A percentile compares a stretch with the other conserved stretches of the same genome.
Conservation (phyloP, 768 basidiomycete genomes). For the Russula emetica region DNA sequence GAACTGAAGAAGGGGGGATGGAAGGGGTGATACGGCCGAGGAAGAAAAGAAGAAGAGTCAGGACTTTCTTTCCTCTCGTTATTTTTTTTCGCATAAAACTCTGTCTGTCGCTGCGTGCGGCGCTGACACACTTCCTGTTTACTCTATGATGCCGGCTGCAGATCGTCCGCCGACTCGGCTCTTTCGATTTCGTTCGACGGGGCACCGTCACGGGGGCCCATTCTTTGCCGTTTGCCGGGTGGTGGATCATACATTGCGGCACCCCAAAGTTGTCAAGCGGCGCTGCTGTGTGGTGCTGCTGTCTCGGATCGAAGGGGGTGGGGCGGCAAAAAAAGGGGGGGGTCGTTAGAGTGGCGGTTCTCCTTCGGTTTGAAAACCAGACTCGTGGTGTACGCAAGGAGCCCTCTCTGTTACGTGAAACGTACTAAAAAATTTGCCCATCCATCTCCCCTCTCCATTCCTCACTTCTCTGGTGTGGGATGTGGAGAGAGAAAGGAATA, state of each 20-base stretch:
- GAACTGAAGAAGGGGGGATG: too few species aligned
- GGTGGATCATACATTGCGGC: not conserved
- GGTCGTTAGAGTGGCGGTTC: not conserved
- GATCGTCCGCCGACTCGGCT: not conserved
- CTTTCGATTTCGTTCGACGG: not conserved
- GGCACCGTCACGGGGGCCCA: too few species aligned
- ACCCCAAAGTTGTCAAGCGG: slow-evolving; percentile 10
- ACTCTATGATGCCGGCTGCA: not conserved
- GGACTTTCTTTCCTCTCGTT: too few species aligned
- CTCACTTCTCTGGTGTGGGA: too few species aligned
- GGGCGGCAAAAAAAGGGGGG: not conserved
- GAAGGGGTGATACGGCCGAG: too few species aligned
- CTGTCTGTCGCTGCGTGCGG: too few species aligned
- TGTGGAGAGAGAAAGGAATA: too few species aligned
- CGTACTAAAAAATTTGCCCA: not conserved
- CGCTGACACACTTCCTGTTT: not conserved
- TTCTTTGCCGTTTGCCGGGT: too few species aligned
- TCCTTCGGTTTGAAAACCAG: too few species aligned
- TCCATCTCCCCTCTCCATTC: not conserved
- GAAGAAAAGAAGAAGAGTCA: too few species aligned
- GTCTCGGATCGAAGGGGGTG: too few species aligned
- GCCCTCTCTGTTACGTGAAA: slow-evolving; percentile 7
- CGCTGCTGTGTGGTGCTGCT: not conserved
- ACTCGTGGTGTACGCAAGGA: not conserved
- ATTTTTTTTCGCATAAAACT: not conserved